A percentile compares a stretch with the other conserved stretches of the same genome.
Evolutionary conservation across 2,329 filamentous ascomycete species (phyloP).

Genomic region (Arthrocladium fulminans): DNA sequence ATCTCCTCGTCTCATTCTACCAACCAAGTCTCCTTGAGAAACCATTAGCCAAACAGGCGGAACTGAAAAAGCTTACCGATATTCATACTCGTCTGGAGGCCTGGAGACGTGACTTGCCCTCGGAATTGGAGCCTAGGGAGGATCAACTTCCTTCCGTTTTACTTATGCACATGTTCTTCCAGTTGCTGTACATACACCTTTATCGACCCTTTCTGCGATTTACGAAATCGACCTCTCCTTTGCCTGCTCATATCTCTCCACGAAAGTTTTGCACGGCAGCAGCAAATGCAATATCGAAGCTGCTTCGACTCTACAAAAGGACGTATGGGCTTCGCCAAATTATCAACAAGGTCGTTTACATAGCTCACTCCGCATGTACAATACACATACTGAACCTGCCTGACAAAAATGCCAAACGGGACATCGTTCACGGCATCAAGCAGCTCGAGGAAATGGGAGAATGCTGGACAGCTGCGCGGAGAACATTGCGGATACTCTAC

Average conservation of each 20-base stretch:
- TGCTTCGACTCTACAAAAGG: constrained; percentile 90
- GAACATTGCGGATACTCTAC: constrained; percentile 76
- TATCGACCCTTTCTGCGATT: constrained; percentile 95
- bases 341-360: constrained; percentile 93
- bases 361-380: constrained; percentile 85
- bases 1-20: constrained; percentile 83
- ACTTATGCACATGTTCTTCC: constrained; percentile 92
- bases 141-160: constrained; percentile 78
- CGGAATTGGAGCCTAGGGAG: constrained; percentile 80
- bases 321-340: constrained; percentile 86
- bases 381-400: constrained; percentile 90
- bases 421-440: constrained; percentile 82
- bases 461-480: constrained; percentile 81
- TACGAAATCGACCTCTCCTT: constrained; percentile 66
- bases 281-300: constrained; percentile 79
- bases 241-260: constrained; percentile 80
- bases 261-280: constrained; percentile 85
- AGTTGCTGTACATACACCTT: constrained; percentile 88
- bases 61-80: constrained; percentile 87
- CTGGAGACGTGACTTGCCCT: constrained; percentile 76
- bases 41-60: constrained; percentile 62
- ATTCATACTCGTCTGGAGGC: constrained; percentile 81
- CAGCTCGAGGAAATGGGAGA: constrained; percentile 94
- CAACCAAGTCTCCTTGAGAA: constrained; percentile 60
- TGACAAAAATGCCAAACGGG: constrained; percentile 79